Percentiles rank a stretch among this genome's conserved stretches.
phyloP scores from a whole-genome alignment of 1,139 yeast species.

The Saccharomyces pastorianus region DNA sequence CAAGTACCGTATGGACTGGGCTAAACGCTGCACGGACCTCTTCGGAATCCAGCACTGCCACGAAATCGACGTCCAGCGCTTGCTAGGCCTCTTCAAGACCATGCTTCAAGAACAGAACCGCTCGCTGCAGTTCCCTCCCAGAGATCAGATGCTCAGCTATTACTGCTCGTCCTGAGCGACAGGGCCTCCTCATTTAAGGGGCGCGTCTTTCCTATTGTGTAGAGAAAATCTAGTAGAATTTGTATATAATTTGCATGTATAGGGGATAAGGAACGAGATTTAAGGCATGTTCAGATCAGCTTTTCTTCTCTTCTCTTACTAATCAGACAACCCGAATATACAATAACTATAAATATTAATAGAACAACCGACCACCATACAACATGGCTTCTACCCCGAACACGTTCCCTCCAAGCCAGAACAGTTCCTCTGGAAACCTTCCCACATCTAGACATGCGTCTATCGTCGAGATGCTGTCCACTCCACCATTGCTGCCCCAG shows the following conservation, averaged over 20 bases:
- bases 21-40: conserved; percentile 25
- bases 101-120: conserved; percentile 11
- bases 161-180: conserved; percentile 3
- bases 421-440: background rate
- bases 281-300: background rate
- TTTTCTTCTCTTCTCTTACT: background rate
- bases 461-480: conserved; percentile 71
- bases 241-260: background rate
- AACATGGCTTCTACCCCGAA: background rate
- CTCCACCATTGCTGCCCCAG: conserved; percentile 57
- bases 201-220: background rate
- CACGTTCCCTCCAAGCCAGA: background rate
- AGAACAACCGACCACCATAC: background rate
- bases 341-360: background rate
- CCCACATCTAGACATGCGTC: conserved; percentile 48
- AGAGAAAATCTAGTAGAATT: background rate
- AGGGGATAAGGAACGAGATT: background rate
- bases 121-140: conserved; percentile 6
- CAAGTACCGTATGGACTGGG: conserved; percentile 30
- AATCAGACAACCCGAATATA: background rate
- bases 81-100: conserved; percentile 14
- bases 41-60: conserved; percentile 26
- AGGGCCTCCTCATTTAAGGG: background rate
- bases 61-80: conserved; percentile 17
- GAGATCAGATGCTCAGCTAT: conserved; percentile 2